Conservation (phyloP, 176 grass and related monocot genomes). For the Ampelocalamus luodianensis region DNA sequence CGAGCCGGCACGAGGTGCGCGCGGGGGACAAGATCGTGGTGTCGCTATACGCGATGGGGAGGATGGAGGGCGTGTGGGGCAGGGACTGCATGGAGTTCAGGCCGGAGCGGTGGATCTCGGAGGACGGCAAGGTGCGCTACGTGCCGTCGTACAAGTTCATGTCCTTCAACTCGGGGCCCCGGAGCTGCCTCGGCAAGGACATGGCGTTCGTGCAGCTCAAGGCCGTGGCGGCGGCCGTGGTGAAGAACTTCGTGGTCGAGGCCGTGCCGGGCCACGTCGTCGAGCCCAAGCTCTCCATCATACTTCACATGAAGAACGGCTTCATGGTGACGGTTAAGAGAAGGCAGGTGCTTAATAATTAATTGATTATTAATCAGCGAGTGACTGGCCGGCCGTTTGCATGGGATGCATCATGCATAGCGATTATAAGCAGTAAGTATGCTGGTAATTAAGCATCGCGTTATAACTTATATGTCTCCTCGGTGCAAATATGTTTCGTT, state of each 20-base stretch:
- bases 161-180: conserved; percentile 59
- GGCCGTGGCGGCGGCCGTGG: conserved; percentile 43
- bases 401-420: background rate
- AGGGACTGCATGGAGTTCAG: conserved; percentile 62
- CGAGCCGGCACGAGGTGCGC: conserved; percentile 53
- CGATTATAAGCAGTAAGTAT: background rate
- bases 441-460: background rate
- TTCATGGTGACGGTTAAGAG: conserved; percentile 45
- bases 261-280: conserved; percentile 39
- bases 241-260: conserved; percentile 44
- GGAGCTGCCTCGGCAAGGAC: conserved; percentile 66
- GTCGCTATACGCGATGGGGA: conserved; percentile 58
- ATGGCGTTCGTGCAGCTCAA: conserved; percentile 61
- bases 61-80: conserved; percentile 65
- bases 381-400: background rate
- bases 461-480: background rate
- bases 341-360: conserved; percentile 4
- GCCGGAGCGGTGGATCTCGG: conserved; percentile 55
- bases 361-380: background rate
- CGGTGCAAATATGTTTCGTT: background rate
- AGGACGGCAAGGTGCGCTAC: conserved; percentile 42
- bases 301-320: conserved; percentile 63
- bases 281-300: conserved; percentile 61
- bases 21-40: conserved; percentile 51
- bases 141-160: conserved; percentile 62